Conservation (phyloP, 257 asterid genomes). For the Misopates orontium region DNA sequence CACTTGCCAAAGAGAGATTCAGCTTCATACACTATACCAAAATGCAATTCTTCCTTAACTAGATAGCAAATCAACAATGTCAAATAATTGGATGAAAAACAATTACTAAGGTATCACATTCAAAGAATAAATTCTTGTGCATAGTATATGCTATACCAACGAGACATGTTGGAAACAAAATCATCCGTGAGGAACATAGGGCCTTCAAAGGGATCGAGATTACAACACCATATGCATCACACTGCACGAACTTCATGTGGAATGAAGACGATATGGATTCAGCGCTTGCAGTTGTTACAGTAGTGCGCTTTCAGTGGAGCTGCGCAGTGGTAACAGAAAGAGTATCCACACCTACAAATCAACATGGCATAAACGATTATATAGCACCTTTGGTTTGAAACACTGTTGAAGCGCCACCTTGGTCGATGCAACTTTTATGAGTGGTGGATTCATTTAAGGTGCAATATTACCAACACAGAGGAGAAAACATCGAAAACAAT, state of each 20-base stretch:
- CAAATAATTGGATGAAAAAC: not conserved
- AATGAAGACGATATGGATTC: not conserved
- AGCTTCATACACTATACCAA: too few relatives aligned
- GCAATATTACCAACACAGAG: not conserved
- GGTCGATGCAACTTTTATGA: too few relatives aligned
- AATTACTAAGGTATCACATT: too few relatives aligned
- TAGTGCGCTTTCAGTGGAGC: conserved; percentile 30
- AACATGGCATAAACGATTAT: not conserved
- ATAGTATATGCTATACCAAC: not conserved
- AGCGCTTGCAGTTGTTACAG: conserved; percentile 42
- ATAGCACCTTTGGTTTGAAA: not conserved
- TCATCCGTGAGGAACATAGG: not conserved
- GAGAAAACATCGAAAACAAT: not conserved
- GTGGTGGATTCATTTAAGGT: too few relatives aligned
- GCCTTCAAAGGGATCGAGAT: not conserved
- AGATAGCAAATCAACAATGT: not conserved
- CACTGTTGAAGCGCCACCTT: not conserved
- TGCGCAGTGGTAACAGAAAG: conserved; percentile 76
- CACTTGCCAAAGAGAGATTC: too few relatives aligned
- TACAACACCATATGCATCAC: too few relatives aligned
- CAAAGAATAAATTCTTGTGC: not conserved
- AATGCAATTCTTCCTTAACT: too few relatives aligned
- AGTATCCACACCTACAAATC: conserved; percentile 52
- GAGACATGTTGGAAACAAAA: not conserved
- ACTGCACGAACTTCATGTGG: too few relatives aligned